These are phyloP conservation scores for Mycena latifolia DNA, from an alignment of 768 basidiomycete species.

Conservation along the genomic window DNA sequence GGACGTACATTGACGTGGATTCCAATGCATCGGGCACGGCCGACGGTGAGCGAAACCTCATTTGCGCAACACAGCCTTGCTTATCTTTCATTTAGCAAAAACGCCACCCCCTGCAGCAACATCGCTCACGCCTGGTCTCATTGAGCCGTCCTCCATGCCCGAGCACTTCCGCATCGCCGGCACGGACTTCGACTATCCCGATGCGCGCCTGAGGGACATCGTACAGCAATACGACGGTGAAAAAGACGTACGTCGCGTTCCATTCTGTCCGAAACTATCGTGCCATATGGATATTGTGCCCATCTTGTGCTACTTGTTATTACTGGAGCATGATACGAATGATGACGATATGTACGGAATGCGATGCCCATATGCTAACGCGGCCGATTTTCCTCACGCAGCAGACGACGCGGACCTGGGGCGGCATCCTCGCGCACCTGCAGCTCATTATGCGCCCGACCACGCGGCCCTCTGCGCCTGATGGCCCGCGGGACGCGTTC, in stretches of 20 bases:
- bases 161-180: conserved; percentile 24
- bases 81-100: not conserved
- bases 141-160: conserved; percentile 15
- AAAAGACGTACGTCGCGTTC: conserved; percentile 15
- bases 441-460: too few relatives aligned
- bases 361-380: conserved; percentile 7
- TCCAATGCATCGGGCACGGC: too few relatives aligned
- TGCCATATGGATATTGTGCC: too few relatives aligned
- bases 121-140: not conserved
- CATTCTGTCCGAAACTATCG: not conserved
- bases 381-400: not conserved
- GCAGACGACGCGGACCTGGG: conserved; percentile 5
- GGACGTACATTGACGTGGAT: too few relatives aligned
- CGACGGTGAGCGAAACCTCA: too few relatives aligned
- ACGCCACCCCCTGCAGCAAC: not conserved
- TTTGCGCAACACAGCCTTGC: not conserved
- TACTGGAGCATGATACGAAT: too few relatives aligned
- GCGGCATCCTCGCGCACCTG: conserved; percentile 19
- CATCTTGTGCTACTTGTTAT: too few relatives aligned
- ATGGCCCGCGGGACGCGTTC: not conserved
- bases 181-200: conserved; percentile 11
- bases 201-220: conserved; percentile 1
- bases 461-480: too few relatives aligned
- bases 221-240: too few relatives aligned
- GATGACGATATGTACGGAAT: not conserved